A percentile compares a stretch with the other conserved stretches of the same genome.
Evolutionary conservation across 1,284 basidiomycete genomes (phyloP).

Genomic region (Microbotryomycetes sp.): DNA sequence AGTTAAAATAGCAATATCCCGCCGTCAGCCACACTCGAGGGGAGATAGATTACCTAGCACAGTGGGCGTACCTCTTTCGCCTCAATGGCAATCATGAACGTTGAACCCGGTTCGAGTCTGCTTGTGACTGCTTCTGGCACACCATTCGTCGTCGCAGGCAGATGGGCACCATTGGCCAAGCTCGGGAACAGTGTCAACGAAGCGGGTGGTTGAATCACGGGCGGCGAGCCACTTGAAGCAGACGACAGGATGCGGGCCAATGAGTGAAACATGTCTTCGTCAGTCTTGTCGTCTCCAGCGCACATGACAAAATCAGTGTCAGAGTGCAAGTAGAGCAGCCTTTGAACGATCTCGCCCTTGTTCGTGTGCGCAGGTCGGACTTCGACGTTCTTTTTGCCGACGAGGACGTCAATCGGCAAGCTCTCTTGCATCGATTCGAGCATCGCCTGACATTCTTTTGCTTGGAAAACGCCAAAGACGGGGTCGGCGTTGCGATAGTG

Average conservation of each 20-base stretch:
- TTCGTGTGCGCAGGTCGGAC: slow-evolving; percentile 91
- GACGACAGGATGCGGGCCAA: slow-evolving; percentile 29
- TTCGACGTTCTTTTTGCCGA: slow-evolving; percentile 96
- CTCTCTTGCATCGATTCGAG: slow-evolving; percentile 65
- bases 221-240: slow-evolving; percentile 15
- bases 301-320: slow-evolving; percentile 95
- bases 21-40: too few species aligned
- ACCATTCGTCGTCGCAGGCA: background rate
- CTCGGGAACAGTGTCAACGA: slow-evolving; percentile 31
- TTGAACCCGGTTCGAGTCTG: slow-evolving; percentile 24
- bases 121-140: slow-evolving; percentile 21
- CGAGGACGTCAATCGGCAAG: slow-evolving; percentile 41
- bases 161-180: slow-evolving; percentile 7
- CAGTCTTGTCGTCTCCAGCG: slow-evolving; percentile 92
- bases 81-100: slow-evolving; percentile 33
- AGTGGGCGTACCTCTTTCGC: slow-evolving; percentile 23
- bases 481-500: slow-evolving; percentile 91
- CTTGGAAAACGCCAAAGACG: slow-evolving; percentile 65
- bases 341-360: slow-evolving; percentile 89
- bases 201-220: slow-evolving; percentile 22
- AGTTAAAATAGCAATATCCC: too few species aligned
- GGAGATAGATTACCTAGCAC: slow-evolving; percentile 8
- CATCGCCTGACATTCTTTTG: slow-evolving; percentile 88
- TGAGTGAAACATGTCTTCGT: slow-evolving; percentile 38
- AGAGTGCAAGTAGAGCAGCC: slow-evolving; percentile 82